These are phyloP conservation scores for Sedum album DNA, from an alignment of 164 flowering plant species.

Conservation along the genomic window DNA sequence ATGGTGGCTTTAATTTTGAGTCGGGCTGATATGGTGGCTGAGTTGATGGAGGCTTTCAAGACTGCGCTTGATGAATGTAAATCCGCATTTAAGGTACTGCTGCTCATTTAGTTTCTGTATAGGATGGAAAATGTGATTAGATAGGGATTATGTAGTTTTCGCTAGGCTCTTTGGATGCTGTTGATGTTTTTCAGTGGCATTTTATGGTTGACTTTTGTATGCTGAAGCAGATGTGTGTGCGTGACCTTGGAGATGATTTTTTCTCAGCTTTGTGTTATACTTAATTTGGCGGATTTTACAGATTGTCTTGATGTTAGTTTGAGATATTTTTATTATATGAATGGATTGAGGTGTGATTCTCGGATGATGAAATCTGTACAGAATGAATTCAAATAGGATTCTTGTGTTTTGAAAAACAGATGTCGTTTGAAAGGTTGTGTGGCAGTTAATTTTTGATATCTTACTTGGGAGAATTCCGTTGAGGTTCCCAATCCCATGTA, in stretches of 20 bases:
- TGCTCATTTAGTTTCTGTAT: not conserved
- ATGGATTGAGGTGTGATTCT: too few species aligned
- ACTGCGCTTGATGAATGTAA: slow-evolving; percentile 60
- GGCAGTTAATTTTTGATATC: not conserved
- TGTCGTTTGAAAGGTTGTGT: not conserved
- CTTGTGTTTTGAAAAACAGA: not conserved
- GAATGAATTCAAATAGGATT: not conserved
- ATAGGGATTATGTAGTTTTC: not conserved
- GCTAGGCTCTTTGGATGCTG: not conserved
- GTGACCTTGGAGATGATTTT: too few species aligned
- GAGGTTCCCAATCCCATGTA: not conserved
- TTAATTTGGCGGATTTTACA: too few species aligned
- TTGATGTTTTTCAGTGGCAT: not conserved
- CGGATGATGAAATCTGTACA: not conserved
- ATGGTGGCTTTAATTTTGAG: slow-evolving; percentile 65
- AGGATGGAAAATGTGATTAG: too few species aligned
- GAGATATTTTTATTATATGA: too few species aligned
- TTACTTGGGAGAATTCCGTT: not conserved
- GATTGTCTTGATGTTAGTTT: too few species aligned
- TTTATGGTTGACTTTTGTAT: not conserved
- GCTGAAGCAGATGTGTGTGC: too few species aligned
- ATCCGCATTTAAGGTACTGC: slow-evolving; percentile 48
- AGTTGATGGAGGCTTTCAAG: slow-evolving; percentile 49
- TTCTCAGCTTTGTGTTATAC: too few species aligned
- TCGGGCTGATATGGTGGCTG: slow-evolving; percentile 48